Evolutionary conservation across 768 basidiomycete genomes (phyloP).

Genomic region (Galerina marginata): DNA sequence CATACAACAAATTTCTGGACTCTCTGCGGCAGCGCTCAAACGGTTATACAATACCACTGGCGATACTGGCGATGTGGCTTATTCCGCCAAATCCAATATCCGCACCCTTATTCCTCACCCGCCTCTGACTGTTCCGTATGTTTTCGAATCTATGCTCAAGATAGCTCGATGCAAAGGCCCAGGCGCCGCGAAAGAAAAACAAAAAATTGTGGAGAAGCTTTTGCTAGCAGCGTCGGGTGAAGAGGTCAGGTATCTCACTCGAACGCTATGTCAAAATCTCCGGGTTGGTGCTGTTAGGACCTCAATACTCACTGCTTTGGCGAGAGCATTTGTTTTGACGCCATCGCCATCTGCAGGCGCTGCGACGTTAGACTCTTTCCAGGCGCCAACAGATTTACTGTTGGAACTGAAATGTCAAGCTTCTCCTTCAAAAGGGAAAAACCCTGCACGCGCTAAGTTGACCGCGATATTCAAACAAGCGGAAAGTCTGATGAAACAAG

Average conservation of each 20-base stretch:
- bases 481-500: slow-evolving; percentile 68
- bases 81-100: slow-evolving; percentile 76
- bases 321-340: slow-evolving; percentile 76
- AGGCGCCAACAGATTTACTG: slow-evolving; percentile 35
- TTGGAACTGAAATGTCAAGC: slow-evolving; percentile 25
- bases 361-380: slow-evolving; percentile 20
- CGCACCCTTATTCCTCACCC: slow-evolving; percentile 76
- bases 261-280: slow-evolving; percentile 75
- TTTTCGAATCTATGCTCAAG: slow-evolving; percentile 71
- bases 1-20: slow-evolving; percentile 75
- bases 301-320: slow-evolving; percentile 80
- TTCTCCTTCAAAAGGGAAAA: slow-evolving; percentile 25
- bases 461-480: slow-evolving; percentile 54
- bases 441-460: slow-evolving; percentile 40
- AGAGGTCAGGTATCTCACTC: slow-evolving; percentile 83
- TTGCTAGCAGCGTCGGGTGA: slow-evolving; percentile 88
- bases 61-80: slow-evolving; percentile 90
- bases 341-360: slow-evolving; percentile 35
- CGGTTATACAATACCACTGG: slow-evolving; percentile 75
- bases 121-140: slow-evolving; percentile 64
- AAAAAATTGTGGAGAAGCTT: slow-evolving; percentile 77
- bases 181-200: slow-evolving; percentile 79
- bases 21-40: slow-evolving; percentile 60
- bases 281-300: slow-evolving; percentile 90
- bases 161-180: slow-evolving; percentile 74